Percentiles rank a stretch among this genome's conserved stretches.
Conservation (phyloP, 164 flowering plant genomes). For the Chimonanthus salicifolius region DNA sequence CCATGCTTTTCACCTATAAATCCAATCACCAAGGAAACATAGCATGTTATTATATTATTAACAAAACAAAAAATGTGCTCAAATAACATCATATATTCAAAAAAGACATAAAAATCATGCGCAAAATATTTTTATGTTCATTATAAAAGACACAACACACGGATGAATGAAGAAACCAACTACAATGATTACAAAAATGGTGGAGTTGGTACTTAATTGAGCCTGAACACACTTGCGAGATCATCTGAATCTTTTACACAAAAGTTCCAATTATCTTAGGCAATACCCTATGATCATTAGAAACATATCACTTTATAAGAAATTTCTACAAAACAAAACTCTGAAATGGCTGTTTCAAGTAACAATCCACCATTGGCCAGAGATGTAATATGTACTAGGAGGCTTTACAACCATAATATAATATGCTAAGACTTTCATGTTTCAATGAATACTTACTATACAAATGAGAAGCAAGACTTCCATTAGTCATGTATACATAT, state of each 20-base stretch:
- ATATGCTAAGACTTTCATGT: neutral
- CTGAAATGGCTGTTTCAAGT: neutral
- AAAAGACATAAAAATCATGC: no score
- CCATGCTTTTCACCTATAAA: slow-evolving; percentile 55
- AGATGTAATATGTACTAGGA: neutral
- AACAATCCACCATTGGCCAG: neutral
- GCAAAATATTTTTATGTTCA: no score
- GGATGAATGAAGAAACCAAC: no score
- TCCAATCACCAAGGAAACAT: slow-evolving; percentile 3
- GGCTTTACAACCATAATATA: neutral
- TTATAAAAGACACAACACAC: no score
- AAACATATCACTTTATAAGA: neutral
- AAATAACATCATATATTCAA: no score
- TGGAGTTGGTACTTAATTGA: no score
- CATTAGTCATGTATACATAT: slow-evolving; percentile 89
- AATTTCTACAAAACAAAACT: neutral
- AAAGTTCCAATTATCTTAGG: neutral
- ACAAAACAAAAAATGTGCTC: no score
- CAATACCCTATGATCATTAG: neutral
- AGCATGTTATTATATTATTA: neutral
- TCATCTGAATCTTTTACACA: neutral
- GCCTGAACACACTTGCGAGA: neutral
- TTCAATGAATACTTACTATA: slow-evolving; percentile 52
- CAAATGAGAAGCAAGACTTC: slow-evolving; percentile 93
- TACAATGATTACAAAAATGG: no score